These are phyloP conservation scores for Porcisia hertigi DNA, from an alignment of 208 protist species.

Conservation along the genomic window DNA sequence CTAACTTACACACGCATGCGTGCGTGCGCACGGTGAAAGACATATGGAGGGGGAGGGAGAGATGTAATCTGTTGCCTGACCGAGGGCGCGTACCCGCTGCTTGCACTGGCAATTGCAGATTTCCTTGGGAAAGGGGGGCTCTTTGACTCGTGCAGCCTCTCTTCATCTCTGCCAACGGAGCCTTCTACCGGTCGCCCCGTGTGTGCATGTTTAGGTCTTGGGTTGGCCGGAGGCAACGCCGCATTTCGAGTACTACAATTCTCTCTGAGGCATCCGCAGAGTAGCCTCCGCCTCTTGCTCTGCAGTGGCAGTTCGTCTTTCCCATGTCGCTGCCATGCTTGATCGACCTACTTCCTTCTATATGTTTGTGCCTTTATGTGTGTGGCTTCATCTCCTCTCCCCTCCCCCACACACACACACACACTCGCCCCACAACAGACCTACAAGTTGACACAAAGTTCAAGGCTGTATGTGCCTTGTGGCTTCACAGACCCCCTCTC, in stretches of 20 bases:
- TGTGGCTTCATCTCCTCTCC: neutral
- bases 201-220: neutral
- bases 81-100: neutral
- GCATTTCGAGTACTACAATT: too few relatives aligned
- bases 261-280: neutral
- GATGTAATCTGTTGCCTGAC: too few relatives aligned
- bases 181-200: neutral
- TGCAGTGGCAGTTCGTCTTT: neutral
- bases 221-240: neutral
- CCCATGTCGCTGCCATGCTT: neutral
- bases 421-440: neutral
- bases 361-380: neutral
- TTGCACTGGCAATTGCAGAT: neutral
- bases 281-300: neutral
- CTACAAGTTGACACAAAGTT: neutral
- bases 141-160: neutral
- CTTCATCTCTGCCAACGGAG: neutral
- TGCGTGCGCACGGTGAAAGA: too few relatives aligned
- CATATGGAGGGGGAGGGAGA: too few relatives aligned
- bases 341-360: neutral
- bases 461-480: neutral
- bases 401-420: neutral
- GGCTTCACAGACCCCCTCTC: neutral
- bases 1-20: neutral
- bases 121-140: neutral